Conservation (phyloP, 2,329 filamentous ascomycete species). For the Teratosphaeria pseudoeucalypti region DNA sequence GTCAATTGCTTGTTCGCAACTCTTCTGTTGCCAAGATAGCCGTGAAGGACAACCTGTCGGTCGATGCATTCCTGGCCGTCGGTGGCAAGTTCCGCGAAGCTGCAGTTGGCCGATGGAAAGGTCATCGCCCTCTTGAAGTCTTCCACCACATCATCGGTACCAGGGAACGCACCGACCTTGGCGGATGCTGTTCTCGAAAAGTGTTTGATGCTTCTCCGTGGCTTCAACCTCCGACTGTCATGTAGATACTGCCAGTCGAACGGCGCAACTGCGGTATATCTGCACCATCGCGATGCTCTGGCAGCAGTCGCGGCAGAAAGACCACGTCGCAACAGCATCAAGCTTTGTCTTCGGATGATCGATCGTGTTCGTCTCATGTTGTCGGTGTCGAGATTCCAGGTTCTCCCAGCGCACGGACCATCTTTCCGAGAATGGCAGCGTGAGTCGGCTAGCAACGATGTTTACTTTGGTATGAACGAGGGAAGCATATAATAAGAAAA, state of each 20-base stretch:
- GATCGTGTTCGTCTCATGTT: not conserved
- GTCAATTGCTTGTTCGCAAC: conserved; percentile 59
- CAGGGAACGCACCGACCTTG: not conserved
- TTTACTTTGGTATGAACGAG: not conserved
- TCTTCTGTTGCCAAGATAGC: conserved; percentile 60
- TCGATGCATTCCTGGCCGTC: conserved; percentile 17
- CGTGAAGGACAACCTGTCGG: conserved; percentile 47
- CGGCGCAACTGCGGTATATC: not conserved
- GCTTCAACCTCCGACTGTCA: not conserved
- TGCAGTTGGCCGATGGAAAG: conserved; percentile 37
- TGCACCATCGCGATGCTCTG: not conserved
- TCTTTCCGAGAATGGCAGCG: not conserved
- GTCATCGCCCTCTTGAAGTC: conserved; percentile 27
- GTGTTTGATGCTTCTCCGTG: not conserved
- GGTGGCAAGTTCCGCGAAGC: conserved; percentile 19
- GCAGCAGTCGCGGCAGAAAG: not conserved
- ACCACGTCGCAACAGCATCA: not conserved
- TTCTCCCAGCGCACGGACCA: not conserved
- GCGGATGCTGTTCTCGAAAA: not conserved
- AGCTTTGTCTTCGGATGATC: not conserved
- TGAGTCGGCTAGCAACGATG: not conserved
- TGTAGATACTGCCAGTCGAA: not conserved
- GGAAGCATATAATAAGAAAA: not conserved
- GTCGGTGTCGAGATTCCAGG: no score
- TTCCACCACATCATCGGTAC: conserved; percentile 4